phyloP scores from a whole-genome alignment of 805 yeast species.

The Wickerhamomyces xylosicus region DNA sequence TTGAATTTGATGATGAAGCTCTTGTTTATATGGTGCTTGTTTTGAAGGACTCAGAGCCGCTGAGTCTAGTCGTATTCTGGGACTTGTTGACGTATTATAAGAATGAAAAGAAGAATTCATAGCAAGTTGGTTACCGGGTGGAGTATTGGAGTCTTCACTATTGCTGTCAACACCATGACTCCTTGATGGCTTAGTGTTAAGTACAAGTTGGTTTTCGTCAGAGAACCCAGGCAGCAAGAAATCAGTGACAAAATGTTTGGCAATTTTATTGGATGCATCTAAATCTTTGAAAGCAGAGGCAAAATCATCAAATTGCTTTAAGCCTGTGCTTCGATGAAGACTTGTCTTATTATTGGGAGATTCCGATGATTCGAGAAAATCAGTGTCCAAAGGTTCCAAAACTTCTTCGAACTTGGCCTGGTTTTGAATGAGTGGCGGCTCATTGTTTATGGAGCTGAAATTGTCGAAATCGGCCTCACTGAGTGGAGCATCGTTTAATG shows the following conservation, averaged over 20 bases:
- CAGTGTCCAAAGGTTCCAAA: background rate
- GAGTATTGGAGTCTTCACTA: conserved; percentile 2
- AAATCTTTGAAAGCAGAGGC: conserved; percentile 9
- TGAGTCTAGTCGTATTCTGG: background rate
- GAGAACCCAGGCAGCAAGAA: conserved; percentile 8
- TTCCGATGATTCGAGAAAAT: background rate
- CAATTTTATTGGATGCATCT: conserved; percentile 9
- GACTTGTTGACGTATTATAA: background rate
- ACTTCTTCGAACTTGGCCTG: background rate
- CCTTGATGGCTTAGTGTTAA: background rate
- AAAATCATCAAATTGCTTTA: conserved; percentile 1
- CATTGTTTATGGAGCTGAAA: background rate
- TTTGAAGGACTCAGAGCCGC: too few species aligned
- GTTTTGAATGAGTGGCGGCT: background rate
- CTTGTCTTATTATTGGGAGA: background rate
- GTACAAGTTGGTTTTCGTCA: background rate
- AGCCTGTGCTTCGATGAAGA: background rate
- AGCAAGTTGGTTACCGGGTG: background rate
- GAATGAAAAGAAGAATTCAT: background rate
- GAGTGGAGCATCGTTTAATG: background rate
- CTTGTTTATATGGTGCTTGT: too few species aligned
- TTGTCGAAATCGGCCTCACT: background rate
- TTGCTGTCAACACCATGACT: conserved; percentile 4
- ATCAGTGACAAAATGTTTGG: conserved; percentile 10
- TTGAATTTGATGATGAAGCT: too few species aligned